Percentiles rank a stretch among this genome's conserved stretches.
These are phyloP conservation scores for Madurella fahalii DNA, from an alignment of 2,329 filamentous ascomycete species.

Conservation along the genomic window DNA sequence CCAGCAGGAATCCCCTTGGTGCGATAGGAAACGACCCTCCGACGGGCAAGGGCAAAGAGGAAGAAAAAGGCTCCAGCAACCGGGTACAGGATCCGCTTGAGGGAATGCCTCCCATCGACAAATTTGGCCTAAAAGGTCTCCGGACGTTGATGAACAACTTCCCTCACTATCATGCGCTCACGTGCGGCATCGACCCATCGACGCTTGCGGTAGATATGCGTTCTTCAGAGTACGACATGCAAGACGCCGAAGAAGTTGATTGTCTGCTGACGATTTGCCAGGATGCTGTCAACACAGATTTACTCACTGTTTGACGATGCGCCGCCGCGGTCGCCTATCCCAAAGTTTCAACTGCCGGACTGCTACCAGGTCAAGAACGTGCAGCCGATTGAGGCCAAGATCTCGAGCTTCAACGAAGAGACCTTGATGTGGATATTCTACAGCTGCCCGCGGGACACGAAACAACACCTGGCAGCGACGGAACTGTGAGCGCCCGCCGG, in stretches of 20 bases:
- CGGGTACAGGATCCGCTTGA: slow-evolving; percentile 55
- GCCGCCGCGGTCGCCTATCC: slow-evolving; percentile 55
- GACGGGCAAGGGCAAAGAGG: slow-evolving; percentile 40
- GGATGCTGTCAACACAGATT: slow-evolving; percentile 54
- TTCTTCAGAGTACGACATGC: slow-evolving; percentile 50
- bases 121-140: slow-evolving; percentile 62
- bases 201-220: slow-evolving; percentile 55
- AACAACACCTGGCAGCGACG: slow-evolving; percentile 59
- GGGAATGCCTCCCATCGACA: slow-evolving; percentile 59
- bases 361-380: slow-evolving; percentile 66
- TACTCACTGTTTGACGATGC: slow-evolving; percentile 59
- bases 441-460: slow-evolving; percentile 58
- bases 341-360: slow-evolving; percentile 57
- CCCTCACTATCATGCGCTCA: slow-evolving; percentile 58
- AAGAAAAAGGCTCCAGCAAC: slow-evolving; percentile 36
- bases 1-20: slow-evolving; percentile 41
- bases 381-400: slow-evolving; percentile 61
- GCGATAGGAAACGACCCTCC: slow-evolving; percentile 45
- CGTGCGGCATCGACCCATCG: slow-evolving; percentile 56
- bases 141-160: slow-evolving; percentile 61
- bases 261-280: slow-evolving; percentile 28
- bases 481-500: slow-evolving; percentile 50
- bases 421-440: slow-evolving; percentile 68
- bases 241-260: neutral
- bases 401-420: slow-evolving; percentile 64